Evolutionary conservation across 768 basidiomycete species (phyloP).

Genomic region (Suillus decipiens): DNA sequence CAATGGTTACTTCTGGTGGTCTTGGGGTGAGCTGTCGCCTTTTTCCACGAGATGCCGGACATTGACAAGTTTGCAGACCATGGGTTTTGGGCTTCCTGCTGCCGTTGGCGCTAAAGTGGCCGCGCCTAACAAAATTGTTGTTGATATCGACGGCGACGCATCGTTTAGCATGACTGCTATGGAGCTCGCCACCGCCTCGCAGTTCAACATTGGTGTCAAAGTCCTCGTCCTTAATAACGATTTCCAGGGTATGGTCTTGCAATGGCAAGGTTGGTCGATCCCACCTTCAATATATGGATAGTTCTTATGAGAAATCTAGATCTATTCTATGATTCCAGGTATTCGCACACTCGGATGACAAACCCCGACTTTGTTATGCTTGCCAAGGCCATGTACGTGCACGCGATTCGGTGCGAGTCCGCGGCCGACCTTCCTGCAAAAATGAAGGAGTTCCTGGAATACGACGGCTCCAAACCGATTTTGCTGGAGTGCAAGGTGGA

Average conservation of each 20-base stretch:
- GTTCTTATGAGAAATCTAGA: slow-evolving; percentile 43
- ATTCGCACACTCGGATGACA: slow-evolving; percentile 93
- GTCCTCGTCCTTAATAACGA: slow-evolving; percentile 93
- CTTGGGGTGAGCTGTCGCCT: slow-evolving; percentile 70
- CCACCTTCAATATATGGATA: background rate
- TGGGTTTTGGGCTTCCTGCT: slow-evolving; percentile 96
- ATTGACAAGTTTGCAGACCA: slow-evolving; percentile 58
- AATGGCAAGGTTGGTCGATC: slow-evolving; percentile 86
- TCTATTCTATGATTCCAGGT: slow-evolving; percentile 95
- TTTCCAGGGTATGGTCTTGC: slow-evolving; percentile 98
- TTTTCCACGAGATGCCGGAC: background rate
- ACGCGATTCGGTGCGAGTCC: slow-evolving; percentile 77
- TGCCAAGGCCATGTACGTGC: slow-evolving; percentile 88
- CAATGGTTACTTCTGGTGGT: slow-evolving; percentile 93
- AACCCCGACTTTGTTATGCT: slow-evolving; percentile 95
- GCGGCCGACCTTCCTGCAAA: slow-evolving; percentile 82
- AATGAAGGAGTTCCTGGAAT: slow-evolving; percentile 99
- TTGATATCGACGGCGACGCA: slow-evolving; percentile 98
- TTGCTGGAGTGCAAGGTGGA: slow-evolving; percentile 90
- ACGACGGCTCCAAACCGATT: slow-evolving; percentile 83
- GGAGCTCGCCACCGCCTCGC: slow-evolving; percentile 94
- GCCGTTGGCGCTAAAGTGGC: slow-evolving; percentile 98
- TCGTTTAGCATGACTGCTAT: slow-evolving; percentile 99
- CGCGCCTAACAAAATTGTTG: slow-evolving; percentile 87
- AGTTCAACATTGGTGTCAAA: slow-evolving; percentile 93